These are phyloP conservation scores for Colletotrichum cuscutae DNA, from an alignment of 2,329 filamentous ascomycete species.

Conservation along the genomic window DNA sequence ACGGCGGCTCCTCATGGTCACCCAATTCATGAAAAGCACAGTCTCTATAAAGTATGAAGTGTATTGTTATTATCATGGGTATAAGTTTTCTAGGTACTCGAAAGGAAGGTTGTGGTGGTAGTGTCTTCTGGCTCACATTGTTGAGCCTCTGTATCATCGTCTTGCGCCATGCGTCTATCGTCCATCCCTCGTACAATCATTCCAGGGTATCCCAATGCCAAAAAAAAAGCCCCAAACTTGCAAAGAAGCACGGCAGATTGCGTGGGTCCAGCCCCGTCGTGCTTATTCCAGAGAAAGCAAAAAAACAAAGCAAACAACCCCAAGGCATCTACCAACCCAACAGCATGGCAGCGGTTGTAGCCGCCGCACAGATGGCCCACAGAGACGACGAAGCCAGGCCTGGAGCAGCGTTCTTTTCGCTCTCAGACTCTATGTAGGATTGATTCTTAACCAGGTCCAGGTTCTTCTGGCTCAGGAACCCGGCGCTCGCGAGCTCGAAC, in stretches of 20 bases:
- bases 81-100: constrained; percentile 26
- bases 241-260: constrained; percentile 13
- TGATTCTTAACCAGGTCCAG: constrained; percentile 33
- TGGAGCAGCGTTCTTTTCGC: constrained; percentile 30
- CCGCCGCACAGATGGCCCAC: constrained; percentile 11
- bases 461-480: constrained; percentile 48
- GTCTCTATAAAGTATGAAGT: not conserved
- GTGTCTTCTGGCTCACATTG: not conserved
- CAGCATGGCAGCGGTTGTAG: not conserved
- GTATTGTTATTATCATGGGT: constrained; percentile 13
- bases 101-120: not conserved
- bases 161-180: constrained; percentile 38
- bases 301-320: not conserved
- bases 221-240: constrained; percentile 19
- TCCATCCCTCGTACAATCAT: constrained; percentile 24
- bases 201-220: constrained; percentile 34
- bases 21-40: too few species aligned
- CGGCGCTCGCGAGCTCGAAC: constrained; percentile 55
- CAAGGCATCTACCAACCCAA: not conserved
- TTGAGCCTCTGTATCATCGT: constrained; percentile 3
- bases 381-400: not conserved
- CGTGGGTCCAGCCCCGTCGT: constrained; percentile 34
- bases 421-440: constrained; percentile 36
- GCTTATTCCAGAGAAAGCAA: not conserved
- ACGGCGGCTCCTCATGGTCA: too few species aligned